Conservation (phyloP, 2,329 filamentous ascomycete genomes). For the Colletotrichum tropicicola region DNA sequence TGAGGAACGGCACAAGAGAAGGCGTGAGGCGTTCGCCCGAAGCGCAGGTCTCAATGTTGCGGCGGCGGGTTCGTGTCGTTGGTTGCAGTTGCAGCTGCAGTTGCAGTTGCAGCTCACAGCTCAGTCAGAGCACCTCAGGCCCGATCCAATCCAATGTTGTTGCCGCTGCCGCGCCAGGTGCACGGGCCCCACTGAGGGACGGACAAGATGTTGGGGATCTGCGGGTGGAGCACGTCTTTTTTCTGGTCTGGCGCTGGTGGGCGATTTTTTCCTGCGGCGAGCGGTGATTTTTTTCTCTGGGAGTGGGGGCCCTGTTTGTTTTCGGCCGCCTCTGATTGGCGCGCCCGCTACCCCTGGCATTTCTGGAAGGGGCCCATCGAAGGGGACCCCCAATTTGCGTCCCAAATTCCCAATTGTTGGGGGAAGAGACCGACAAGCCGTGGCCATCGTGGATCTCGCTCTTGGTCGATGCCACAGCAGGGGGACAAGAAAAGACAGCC, state of each 20-base stretch:
- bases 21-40: conserved; percentile 7
- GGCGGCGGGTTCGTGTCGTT: background rate
- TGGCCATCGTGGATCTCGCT: conserved; percentile 5
- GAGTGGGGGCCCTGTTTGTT: conserved; percentile 17
- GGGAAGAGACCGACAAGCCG: conserved; percentile 20
- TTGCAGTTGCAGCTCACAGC: background rate
- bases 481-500: background rate
- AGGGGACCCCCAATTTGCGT: conserved; percentile 24
- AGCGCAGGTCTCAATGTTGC: background rate
- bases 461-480: background rate
- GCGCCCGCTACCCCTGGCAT: conserved; percentile 18
- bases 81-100: background rate
- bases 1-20: background rate
- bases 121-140: too few species aligned
- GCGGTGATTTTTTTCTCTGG: background rate
- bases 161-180: background rate
- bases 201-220: conserved; percentile 56
- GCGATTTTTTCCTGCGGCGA: conserved; percentile 20
- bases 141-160: too few species aligned
- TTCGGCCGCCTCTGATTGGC: conserved; percentile 9
- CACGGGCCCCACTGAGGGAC: conserved; percentile 32
- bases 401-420: conserved; percentile 29
- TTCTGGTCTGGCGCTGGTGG: too few species aligned
- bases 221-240: conserved; percentile 39
- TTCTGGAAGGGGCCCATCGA: conserved; percentile 27